Base-by-base conservation (phyloP, 208 protist genomes). In the Crithidia bombi region DNA sequence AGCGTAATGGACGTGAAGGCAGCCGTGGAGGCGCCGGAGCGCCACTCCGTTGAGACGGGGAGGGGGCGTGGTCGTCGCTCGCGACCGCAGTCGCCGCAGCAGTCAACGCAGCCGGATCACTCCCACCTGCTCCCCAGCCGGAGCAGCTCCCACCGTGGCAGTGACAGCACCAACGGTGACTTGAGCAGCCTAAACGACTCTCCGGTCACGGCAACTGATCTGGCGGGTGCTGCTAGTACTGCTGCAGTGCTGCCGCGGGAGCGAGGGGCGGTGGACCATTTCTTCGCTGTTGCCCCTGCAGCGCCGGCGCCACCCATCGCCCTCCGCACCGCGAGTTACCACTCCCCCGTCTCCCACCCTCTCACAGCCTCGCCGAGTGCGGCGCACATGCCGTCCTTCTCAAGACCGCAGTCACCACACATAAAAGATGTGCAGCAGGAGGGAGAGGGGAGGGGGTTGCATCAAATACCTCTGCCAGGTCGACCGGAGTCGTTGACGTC, bases 251-350 rank as follows among this genome's bases (percentile, higher is more conserved):
- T n/a, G n/a, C n/a, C n/a, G n/a, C n/a, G n/a, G n/a, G n/a, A n/a
- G n/a, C n/a, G n/a, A 0, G 19, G 55, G 21, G 47, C 15, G 21
- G 11, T 65, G 36, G 63, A 49, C 3, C 9, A 30, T 33, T 9
- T 46, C 21, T 10, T 52, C 33, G 5, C 47, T 7, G 54, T 47
- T 9, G 33, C 47, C 15, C 11, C 38, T 25, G 26, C 33, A 15
- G 43, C 57, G 7, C 36, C 57, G 12, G 66, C 21, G 4, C 67
- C 74, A 30, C 67, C 46, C 1, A 44, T 36, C 1, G 50, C 54
- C 4, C 32, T 63, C 36, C 47, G 62, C 43, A 80, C 75, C 1
- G 75, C 68, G 15, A 75, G 66, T n/a, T 70, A 71, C 32, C 58
- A 71, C 64, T 69, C 69, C 2, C 69, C 57, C 2, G 54, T 69